These are phyloP conservation scores for Hemisphaericaspora xylanilytica DNA, from an alignment of 1,139 yeast genomes.

Conservation along the genomic window DNA sequence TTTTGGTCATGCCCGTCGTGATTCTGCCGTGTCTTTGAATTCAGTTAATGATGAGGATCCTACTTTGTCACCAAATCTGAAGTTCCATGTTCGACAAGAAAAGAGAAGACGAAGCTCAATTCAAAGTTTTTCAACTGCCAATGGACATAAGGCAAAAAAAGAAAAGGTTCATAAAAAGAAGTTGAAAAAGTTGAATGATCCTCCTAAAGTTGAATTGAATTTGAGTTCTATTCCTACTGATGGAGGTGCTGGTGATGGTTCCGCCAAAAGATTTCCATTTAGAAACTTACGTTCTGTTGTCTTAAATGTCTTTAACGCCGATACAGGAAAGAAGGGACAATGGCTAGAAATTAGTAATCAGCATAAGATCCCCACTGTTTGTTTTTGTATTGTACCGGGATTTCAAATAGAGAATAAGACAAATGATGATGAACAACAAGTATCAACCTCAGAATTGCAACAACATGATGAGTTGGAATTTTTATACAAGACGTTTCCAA, in stretches of 20 bases:
- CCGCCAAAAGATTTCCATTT: constrained; percentile 26
- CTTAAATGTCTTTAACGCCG: constrained; percentile 43
- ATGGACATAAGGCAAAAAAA: constrained; percentile 10
- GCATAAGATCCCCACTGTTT: constrained; percentile 39
- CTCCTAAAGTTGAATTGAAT: constrained; percentile 24
- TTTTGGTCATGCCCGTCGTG: constrained; percentile 16
- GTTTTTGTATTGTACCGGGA: constrained; percentile 69
- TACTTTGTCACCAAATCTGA: not conserved
- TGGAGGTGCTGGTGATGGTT: constrained; percentile 7
- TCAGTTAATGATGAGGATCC: constrained; percentile 19
- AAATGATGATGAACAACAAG: constrained; percentile 9
- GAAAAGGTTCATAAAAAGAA: constrained; percentile 34
- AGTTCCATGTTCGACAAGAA: constrained; percentile 15
- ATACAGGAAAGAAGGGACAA: constrained; percentile 19
- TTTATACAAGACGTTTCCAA: constrained; percentile 37
- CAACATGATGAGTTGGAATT: constrained; percentile 29
- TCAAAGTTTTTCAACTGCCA: constrained; percentile 20
- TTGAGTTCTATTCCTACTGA: constrained; percentile 1
- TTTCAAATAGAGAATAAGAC: constrained; percentile 49
- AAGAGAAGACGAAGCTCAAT: constrained; percentile 47
- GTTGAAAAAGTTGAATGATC: constrained; percentile 31
- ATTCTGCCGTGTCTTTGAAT: constrained; percentile 27
- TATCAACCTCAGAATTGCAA: constrained; percentile 10
- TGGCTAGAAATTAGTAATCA: constrained; percentile 35
- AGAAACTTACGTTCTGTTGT: constrained; percentile 53